Conservation (phyloP, 2,329 filamentous ascomycete species). For the Zymoseptoria pseudotritici region DNA sequence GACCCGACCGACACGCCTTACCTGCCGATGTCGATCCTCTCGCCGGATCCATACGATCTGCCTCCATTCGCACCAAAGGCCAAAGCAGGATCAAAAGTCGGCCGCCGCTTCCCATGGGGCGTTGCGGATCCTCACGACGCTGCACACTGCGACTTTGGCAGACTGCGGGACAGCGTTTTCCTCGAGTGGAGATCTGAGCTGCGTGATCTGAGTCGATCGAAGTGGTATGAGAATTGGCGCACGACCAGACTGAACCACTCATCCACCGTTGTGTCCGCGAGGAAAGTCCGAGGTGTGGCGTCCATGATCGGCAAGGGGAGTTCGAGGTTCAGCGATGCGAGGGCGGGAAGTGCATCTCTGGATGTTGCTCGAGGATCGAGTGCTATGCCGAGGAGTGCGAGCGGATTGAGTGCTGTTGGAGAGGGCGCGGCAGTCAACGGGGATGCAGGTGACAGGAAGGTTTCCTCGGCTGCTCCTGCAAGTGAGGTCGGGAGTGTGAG, state of each 20-base stretch:
- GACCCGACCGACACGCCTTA: conserved; percentile 48
- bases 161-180: conserved; percentile 86
- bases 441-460: not conserved
- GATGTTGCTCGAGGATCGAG: not conserved
- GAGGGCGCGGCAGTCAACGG: not conserved
- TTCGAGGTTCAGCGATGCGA: not conserved
- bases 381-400: conserved; percentile 14
- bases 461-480: not conserved
- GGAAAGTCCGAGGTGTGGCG: not conserved
- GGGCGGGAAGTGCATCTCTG: not conserved
- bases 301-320: not conserved
- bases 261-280: not conserved
- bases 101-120: conserved; percentile 91
- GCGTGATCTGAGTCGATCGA: conserved; percentile 79
- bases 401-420: not conserved
- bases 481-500: conserved; percentile 4
- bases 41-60: conserved; percentile 77
- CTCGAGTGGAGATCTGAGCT: conserved; percentile 87
- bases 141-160: conserved; percentile 87
- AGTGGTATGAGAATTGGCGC: conserved; percentile 96
- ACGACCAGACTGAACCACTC: conserved; percentile 45
- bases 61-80: conserved; percentile 46
- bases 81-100: conserved; percentile 51
- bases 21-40: conserved; percentile 86
- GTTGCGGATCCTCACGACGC: conserved; percentile 89